A percentile compares a stretch with the other conserved stretches of the same genome.
These are phyloP conservation scores for Gastrolobium bilobum DNA, from an alignment of 306 rosid genomes.

Conservation along the genomic window DNA sequence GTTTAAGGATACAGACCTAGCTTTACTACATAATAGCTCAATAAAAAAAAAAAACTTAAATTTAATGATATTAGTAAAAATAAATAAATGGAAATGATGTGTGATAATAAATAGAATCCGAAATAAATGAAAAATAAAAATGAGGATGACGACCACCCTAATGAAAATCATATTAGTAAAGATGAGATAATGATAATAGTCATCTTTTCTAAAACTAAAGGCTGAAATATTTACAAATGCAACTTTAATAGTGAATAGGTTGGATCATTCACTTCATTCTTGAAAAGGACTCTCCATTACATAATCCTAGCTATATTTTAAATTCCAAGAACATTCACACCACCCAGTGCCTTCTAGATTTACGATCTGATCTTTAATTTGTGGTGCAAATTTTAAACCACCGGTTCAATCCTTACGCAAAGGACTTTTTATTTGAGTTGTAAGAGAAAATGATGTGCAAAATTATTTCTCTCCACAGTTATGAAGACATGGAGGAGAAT, in stretches of 20 bases:
- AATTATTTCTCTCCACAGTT: background rate
- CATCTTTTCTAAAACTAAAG: background rate
- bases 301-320: background rate
- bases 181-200: background rate
- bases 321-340: background rate
- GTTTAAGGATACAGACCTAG: no score
- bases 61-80: no score
- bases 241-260: background rate
- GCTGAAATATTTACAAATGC: background rate
- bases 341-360: slow-evolving; percentile 17
- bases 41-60: no score
- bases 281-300: background rate
- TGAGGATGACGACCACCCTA: no score
- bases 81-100: no score
- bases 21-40: no score
- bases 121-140: no score
- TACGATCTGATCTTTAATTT: slow-evolving; percentile 22
- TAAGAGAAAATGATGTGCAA: slow-evolving; percentile 26
- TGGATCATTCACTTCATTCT: background rate
- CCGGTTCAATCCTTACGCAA: background rate
- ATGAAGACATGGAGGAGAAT: slow-evolving; percentile 5
- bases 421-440: background rate
- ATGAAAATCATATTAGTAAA: background rate
- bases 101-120: no score
- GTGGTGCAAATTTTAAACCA: slow-evolving; percentile 23